phyloP scores from a whole-genome alignment of 208 protist species.

The Blechomonas ayalai region DNA sequence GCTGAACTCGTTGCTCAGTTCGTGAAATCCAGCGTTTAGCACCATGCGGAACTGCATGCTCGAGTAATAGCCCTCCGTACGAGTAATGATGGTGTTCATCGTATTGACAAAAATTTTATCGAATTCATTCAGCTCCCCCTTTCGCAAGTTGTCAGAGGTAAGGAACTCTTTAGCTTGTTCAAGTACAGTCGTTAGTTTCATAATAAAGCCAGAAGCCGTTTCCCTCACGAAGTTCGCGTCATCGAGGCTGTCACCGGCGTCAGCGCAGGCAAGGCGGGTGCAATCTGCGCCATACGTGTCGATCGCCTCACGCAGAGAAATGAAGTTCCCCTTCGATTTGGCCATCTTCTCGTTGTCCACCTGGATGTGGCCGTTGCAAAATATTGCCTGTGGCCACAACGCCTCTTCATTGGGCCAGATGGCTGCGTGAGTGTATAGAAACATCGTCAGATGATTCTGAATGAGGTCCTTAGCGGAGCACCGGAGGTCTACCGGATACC shows the following conservation, averaged over 20 bases:
- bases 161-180: conserved; percentile 88
- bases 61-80: conserved; percentile 83
- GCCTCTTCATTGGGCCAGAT: conserved; percentile 88
- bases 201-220: conserved; percentile 92
- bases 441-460: conserved; percentile 99
- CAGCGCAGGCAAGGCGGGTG: conserved; percentile 96
- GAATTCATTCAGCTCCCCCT: conserved; percentile 60
- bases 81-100: conserved; percentile 88
- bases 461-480: conserved; percentile 99
- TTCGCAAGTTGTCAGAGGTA: conserved; percentile 27
- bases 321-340: conserved; percentile 99
- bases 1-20: conserved; percentile 89
- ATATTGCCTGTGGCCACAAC: conserved; percentile 91
- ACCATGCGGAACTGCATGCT: conserved; percentile 95
- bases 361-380: conserved; percentile 98
- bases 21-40: conserved; percentile 94
- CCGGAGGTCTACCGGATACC: conserved; percentile 99
- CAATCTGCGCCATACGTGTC: conserved; percentile 86
- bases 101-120: conserved; percentile 93
- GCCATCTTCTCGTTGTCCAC: conserved; percentile 99
- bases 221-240: conserved; percentile 98
- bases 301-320: conserved; percentile 90
- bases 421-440: conserved; percentile 99
- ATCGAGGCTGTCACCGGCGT: conserved; percentile 97
- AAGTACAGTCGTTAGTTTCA: conserved; percentile 95